Evolutionary conservation across 2,329 filamentous ascomycete genomes (phyloP).

Genomic region (Incumbomyces lentus): DNA sequence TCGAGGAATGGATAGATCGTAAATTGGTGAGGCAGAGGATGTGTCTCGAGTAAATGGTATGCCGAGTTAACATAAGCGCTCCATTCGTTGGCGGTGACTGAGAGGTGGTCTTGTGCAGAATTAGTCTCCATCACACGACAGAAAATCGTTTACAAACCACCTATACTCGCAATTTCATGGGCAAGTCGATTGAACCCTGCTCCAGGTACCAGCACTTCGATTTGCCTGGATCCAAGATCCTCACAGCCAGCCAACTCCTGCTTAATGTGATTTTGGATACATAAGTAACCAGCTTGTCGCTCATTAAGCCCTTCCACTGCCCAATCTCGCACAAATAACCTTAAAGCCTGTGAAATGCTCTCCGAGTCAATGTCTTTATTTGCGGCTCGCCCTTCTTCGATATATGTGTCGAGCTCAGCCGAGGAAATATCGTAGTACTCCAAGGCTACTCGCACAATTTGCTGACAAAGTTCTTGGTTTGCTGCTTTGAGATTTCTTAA

Average conservation of each 20-base stretch:
- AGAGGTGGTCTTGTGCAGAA: slow-evolving; percentile 29
- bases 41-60: slow-evolving; percentile 40
- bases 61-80: slow-evolving; percentile 48
- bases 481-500: not conserved
- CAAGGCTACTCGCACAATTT: not conserved
- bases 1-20: slow-evolving; percentile 45
- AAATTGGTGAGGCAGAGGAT: slow-evolving; percentile 20
- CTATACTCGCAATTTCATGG: slow-evolving; percentile 39
- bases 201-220: slow-evolving; percentile 40
- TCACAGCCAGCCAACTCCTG: slow-evolving; percentile 6
- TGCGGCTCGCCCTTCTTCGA: not conserved
- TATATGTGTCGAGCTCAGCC: not conserved
- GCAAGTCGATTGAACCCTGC: slow-evolving; percentile 44
- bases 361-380: not conserved
- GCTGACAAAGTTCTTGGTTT: not conserved
- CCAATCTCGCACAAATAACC: slow-evolving; percentile 51
- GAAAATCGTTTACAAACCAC: slow-evolving; percentile 17
- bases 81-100: slow-evolving; percentile 49
- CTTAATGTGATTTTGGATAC: slow-evolving; percentile 24
- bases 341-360: slow-evolving; percentile 41
- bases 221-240: slow-evolving; percentile 20
- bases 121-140: not conserved
- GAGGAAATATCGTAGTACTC: not conserved
- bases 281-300: slow-evolving; percentile 23
- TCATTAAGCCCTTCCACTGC: slow-evolving; percentile 32